Evolutionary conservation across 441 rosid species (phyloP).

Genomic region (Raphanus hybrid): DNA sequence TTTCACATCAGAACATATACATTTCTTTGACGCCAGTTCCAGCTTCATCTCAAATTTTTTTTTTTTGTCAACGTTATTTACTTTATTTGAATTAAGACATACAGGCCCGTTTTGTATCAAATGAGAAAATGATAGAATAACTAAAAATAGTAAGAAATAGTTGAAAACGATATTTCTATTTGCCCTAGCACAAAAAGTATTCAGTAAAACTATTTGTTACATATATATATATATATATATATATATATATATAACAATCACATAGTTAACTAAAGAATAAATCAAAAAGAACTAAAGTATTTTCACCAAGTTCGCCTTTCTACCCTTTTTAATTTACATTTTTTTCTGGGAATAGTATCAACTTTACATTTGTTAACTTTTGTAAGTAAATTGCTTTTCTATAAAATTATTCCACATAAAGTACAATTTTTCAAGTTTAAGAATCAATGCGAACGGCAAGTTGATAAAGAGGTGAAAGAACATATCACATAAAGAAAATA

Average conservation of each 20-base stretch:
- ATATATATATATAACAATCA: not conserved
- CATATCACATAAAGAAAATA: not conserved
- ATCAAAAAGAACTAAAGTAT: not conserved
- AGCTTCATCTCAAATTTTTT: not conserved
- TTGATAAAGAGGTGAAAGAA: constrained; percentile 15
- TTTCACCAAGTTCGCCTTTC: not conserved
- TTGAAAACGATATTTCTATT: not conserved
- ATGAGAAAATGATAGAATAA: constrained; percentile 6
- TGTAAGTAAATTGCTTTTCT: constrained; percentile 20
- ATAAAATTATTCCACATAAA: constrained; percentile 34
- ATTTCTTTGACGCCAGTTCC: constrained; percentile 5
- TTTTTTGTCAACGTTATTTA: not conserved
- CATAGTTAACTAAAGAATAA: not conserved
- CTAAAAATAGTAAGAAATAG: not conserved
- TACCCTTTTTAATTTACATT: not conserved
- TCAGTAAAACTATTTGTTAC: not conserved
- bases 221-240: too few species aligned
- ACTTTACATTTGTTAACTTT: constrained; percentile 12
- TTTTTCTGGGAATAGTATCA: not conserved
- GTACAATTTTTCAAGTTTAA: constrained; percentile 20
- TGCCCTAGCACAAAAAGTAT: not conserved
- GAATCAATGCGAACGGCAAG: constrained; percentile 34
- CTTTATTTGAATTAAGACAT: constrained; percentile 1
- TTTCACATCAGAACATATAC: constrained; percentile 2
- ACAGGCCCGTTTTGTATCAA: not conserved